Conservation (phyloP, 2,329 filamentous ascomycete genomes). For the Scorias spongiosa region DNA sequence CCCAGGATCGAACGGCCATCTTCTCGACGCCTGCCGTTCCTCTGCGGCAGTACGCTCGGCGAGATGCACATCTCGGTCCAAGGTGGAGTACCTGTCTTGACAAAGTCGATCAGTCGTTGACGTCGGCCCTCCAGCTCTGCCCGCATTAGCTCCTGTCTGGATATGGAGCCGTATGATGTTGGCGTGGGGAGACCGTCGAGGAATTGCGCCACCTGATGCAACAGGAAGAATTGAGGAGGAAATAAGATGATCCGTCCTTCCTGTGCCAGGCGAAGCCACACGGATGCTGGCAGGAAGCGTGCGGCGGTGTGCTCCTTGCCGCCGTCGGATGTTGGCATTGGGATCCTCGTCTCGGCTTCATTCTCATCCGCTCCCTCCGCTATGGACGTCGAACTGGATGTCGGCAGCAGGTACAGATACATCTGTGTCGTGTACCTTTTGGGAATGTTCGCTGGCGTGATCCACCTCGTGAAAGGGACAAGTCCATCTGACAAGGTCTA, state of each 20-base stretch:
- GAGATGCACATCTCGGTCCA: slow-evolving; percentile 31
- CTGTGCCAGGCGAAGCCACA: slow-evolving; percentile 53
- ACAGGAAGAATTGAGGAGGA: slow-evolving; percentile 72
- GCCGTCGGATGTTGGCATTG: slow-evolving; percentile 57
- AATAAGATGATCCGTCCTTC: slow-evolving; percentile 64
- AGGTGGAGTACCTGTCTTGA: slow-evolving; percentile 27
- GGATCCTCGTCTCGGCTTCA: slow-evolving; percentile 40
- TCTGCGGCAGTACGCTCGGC: slow-evolving; percentile 22
- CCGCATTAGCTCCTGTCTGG: slow-evolving; percentile 9
- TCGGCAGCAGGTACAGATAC: slow-evolving; percentile 82
- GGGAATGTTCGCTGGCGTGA: slow-evolving; percentile 58
- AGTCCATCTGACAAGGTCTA: slow-evolving; percentile 37
- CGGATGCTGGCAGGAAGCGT: slow-evolving; percentile 52
- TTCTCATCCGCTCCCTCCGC: slow-evolving; percentile 8
- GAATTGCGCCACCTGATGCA: slow-evolving; percentile 32
- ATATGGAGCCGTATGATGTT: slow-evolving; percentile 16
- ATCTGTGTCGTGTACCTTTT: slow-evolving; percentile 89
- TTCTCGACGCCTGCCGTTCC: slow-evolving; percentile 23
- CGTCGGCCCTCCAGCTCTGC: slow-evolving; percentile 35
- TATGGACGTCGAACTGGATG: slow-evolving; percentile 21
- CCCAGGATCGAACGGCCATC: slow-evolving; percentile 38
- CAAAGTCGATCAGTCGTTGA: slow-evolving; percentile 38
- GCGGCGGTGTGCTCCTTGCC: slow-evolving; percentile 59
- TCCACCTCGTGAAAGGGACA: slow-evolving; percentile 78
- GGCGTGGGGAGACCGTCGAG: slow-evolving; percentile 15